Base-by-base conservation (phyloP, 2,329 filamentous ascomycete species). In the Karstenula rhodostoma region DNA sequence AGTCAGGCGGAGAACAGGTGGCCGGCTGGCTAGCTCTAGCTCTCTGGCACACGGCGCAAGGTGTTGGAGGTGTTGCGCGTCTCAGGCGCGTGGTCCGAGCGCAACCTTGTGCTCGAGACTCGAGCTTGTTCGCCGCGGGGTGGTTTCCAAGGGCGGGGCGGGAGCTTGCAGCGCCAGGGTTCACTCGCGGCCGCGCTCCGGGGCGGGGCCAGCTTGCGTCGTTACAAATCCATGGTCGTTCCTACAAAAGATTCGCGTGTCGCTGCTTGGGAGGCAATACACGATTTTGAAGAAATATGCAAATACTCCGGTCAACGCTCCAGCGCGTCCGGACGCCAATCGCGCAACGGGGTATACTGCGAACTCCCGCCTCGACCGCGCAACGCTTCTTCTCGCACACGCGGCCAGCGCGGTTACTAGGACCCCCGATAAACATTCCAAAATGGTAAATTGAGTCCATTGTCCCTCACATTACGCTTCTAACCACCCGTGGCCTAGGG, bases 401-500 rank as follows among this genome's bases (percentile, higher is more conserved):
- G 35, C 33, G 57, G 59, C 60, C 66, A 48, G 56, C 48, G 25
- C 58, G 64, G 52, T 55, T 65, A 37, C 68, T 79, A 6, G 70
- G 72, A 9, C 67, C 65, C 23, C 77, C 78, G 2, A 44, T 79
- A 53, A 79, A 80, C 50, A 72, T 80, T 35, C 77, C 77, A 57
- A 79, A 78, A 79, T 80, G 78, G 78, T 79, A 73, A n/a, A 12
- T 27, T 6, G 23, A n/a, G 22, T 13, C 13, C 19, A 29, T 51
- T 17, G 17, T 23, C 47, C 17, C 23, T 27, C 32, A 35, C 40
- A 12, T 23, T n/a, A 4, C 40, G 6, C 17, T 7, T 4, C 40
- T 44, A 48, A 62, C 37, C 17, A 4, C 6, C 6, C n/a, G 3
- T 32, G 5, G 8, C 7, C 3, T 60, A 97, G 94, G 94, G 89